Conservation (phyloP, 257 asterid genomes). For the Nicotiana obtusifolia region DNA sequence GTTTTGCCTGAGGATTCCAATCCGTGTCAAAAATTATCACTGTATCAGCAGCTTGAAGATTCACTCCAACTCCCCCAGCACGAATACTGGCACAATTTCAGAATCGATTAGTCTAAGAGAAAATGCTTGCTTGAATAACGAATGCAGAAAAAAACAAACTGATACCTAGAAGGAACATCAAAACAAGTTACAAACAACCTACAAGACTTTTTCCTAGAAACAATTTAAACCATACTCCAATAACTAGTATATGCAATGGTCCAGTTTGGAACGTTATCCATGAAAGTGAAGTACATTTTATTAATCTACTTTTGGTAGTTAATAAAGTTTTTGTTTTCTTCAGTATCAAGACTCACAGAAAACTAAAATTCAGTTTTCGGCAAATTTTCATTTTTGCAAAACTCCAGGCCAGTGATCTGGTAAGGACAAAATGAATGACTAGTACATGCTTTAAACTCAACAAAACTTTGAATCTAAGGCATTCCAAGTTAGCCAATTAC, state of each 20-base stretch:
- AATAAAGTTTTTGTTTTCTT: not conserved
- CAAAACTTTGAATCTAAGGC: not conserved
- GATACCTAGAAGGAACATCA: not conserved
- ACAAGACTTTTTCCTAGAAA: not conserved
- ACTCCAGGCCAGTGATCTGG: not conserved
- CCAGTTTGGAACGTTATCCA: not conserved
- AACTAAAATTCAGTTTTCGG: not conserved
- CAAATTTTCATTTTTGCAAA: not conserved
- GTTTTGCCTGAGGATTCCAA: conserved; percentile 96
- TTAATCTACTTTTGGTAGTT: not conserved
- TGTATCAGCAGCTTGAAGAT: conserved; percentile 99
- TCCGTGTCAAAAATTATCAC: conserved; percentile 97
- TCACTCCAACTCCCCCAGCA: conserved; percentile 99
- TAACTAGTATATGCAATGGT: not conserved
- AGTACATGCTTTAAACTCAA: not conserved
- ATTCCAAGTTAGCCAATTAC: conserved; percentile 35
- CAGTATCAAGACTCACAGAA: not conserved
- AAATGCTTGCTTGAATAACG: conserved; percentile 1
- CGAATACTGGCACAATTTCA: conserved; percentile 62
- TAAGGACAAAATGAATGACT: not conserved
- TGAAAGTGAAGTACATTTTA: not conserved
- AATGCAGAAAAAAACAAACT: not conserved
- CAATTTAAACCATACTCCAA: not conserved
- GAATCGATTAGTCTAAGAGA: conserved; percentile 15
- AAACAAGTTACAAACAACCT: not conserved